Evolutionary conservation across 257 asterid genomes (phyloP).

Genomic region (Voacanga thouarsii): DNA sequence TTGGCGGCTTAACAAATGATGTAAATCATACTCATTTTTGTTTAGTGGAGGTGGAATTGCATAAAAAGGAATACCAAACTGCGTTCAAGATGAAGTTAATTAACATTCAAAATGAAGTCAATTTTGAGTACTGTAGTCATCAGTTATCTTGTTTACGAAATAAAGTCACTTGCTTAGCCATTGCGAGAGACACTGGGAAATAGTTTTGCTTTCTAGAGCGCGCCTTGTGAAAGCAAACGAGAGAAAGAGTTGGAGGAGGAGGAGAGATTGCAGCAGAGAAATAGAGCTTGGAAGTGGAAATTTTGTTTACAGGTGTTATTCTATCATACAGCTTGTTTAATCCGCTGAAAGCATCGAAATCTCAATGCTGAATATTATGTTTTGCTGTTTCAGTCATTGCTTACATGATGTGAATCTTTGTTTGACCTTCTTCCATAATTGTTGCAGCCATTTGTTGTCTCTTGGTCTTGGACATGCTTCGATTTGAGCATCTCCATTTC

Average conservation of each 20-base stretch:
- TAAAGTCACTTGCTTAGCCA: background rate
- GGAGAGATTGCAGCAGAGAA: background rate
- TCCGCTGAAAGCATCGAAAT: background rate
- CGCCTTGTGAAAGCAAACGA: too few relatives aligned
- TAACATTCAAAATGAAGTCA: background rate
- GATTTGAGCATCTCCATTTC: background rate
- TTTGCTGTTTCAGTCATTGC: background rate
- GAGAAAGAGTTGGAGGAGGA: background rate
- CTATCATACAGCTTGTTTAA: background rate
- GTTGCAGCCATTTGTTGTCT: slow-evolving; percentile 9
- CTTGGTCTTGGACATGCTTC: slow-evolving; percentile 12
- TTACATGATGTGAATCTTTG: too few relatives aligned
- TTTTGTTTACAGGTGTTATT: background rate
- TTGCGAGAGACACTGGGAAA: background rate
- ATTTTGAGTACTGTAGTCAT: background rate
- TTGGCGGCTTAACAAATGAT: background rate
- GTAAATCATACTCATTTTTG: background rate
- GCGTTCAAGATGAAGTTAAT: background rate
- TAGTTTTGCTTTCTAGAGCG: background rate
- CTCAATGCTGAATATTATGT: background rate
- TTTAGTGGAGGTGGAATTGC: background rate
- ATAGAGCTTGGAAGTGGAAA: background rate
- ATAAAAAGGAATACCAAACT: background rate
- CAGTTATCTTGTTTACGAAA: background rate
- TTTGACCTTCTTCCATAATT: slow-evolving; percentile 18